These are phyloP conservation scores for Candida andamanensis DNA, from an alignment of 805 yeast species.

Conservation along the genomic window DNA sequence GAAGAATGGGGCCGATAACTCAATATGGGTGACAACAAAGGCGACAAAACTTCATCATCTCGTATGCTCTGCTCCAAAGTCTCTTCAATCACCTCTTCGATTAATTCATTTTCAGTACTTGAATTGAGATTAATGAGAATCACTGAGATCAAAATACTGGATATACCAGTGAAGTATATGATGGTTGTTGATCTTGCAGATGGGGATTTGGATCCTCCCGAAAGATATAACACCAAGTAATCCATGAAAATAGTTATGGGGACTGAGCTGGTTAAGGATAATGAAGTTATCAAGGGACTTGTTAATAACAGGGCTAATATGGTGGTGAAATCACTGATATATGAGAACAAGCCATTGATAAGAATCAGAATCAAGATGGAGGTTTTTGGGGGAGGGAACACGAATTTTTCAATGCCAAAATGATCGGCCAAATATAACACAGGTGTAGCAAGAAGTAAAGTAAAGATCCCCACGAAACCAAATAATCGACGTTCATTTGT, in stretches of 20 bases:
- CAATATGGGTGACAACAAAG: constrained; percentile 42
- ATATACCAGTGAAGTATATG: constrained; percentile 43
- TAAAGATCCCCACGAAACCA: constrained; percentile 42
- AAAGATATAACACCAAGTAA: constrained; percentile 27
- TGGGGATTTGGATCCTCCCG: constrained; percentile 12
- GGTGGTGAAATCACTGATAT: constrained; percentile 46
- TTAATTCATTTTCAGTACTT: constrained; percentile 39
- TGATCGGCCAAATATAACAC: constrained; percentile 29
- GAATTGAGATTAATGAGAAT: constrained; percentile 40
- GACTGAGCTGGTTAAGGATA: constrained; percentile 47
- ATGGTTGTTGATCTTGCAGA: constrained; percentile 12
- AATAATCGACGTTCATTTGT: constrained; percentile 45
- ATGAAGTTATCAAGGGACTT: constrained; percentile 48
- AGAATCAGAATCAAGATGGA: constrained; percentile 30
- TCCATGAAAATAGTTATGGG: constrained; percentile 51
- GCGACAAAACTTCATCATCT: constrained; percentile 42
- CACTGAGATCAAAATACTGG: constrained; percentile 42
- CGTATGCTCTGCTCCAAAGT: constrained; percentile 45
- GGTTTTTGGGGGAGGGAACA: constrained; percentile 35
- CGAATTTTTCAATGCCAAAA: constrained; percentile 37
- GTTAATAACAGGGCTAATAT: constrained; percentile 49
- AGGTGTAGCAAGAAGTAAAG: constrained; percentile 38
- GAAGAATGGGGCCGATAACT: constrained; percentile 8
- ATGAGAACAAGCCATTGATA: constrained; percentile 41
- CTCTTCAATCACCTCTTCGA: constrained; percentile 43